Conservation (phyloP, 176 grass and related monocot species). For the Calamus simplicifolius region DNA sequence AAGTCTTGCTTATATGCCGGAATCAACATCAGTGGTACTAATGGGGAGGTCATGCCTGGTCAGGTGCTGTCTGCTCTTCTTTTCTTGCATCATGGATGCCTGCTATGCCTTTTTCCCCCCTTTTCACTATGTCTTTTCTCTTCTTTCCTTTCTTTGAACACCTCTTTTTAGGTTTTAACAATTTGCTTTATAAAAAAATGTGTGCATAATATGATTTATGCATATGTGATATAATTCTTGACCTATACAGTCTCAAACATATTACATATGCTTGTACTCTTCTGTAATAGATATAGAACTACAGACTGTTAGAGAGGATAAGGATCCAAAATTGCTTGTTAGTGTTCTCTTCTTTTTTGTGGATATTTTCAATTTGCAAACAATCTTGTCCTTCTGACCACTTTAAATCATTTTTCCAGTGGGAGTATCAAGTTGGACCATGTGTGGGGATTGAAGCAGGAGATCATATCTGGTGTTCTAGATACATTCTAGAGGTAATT, state of each 20-base stretch:
- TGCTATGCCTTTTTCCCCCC: too few species aligned
- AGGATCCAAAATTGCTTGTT: too few species aligned
- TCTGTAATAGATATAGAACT: too few species aligned
- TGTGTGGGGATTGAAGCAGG: conserved; percentile 96
- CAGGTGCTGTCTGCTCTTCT: conserved; percentile 34
- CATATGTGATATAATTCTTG: too few species aligned
- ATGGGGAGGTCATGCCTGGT: conserved; percentile 99
- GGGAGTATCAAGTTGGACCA: conserved; percentile 99
- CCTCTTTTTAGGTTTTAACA: neutral
- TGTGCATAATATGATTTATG: too few species aligned
- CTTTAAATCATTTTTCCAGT: conserved; percentile 49
- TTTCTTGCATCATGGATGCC: neutral
- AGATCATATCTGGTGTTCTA: conserved; percentile 92
- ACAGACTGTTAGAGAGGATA: too few species aligned
- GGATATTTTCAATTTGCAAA: too few species aligned
- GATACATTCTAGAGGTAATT: conserved; percentile 97
- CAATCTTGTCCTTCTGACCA: neutral
- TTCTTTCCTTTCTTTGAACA: neutral
- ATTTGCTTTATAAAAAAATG: too few species aligned
- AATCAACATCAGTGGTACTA: conserved; percentile 97
- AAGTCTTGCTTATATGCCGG: conserved; percentile 94
- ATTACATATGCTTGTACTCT: too few species aligned
- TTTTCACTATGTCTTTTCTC: neutral
- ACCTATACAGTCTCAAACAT: too few species aligned
- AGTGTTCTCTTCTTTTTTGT: too few species aligned